Base-by-base conservation (phyloP, 805 yeast genomes). In the Yueomyces sp. region DNA sequence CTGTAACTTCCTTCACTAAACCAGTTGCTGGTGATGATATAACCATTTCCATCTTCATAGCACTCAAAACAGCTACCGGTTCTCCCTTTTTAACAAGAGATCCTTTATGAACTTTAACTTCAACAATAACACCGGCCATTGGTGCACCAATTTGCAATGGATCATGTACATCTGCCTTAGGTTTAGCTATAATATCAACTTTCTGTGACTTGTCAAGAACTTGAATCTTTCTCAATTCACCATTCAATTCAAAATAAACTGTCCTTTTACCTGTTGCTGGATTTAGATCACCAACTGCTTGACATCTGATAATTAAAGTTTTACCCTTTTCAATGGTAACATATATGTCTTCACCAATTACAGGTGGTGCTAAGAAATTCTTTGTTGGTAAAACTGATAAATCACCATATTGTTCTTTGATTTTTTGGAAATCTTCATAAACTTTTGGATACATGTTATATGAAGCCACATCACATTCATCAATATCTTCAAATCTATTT, bases 21-120 rank as follows among this genome's bases (percentile, higher is more conserved):
- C 98, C 99, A 46, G 81, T 73, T 47, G 78, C 82, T 44, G 94
- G 94, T 27, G 98, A 90, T 62, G 86, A 77, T 55, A 90, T 88
- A 42, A 92, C 94, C 96, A 92, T 92, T 72, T 92, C 98, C 98
- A 90, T 90, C 77, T 90, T 90, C 98, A 90, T 90, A 50, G 98
- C 98, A 62, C 90, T 79, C 61, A 90, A 74, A 28, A 90, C 95
- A 48, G 94, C 94, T 51, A 90, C 65, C 33, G 96, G 88, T 62
- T 90, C 95, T 52, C 98, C 98, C 77, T 90, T 90, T 76, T 85
- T 86, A 52, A 92, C 95, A 51, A 81, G 82, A 43, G 79, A 74
- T 48, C 94, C 95, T 53, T 77, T 76, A 70, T 86, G 85, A 50
- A 87, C 86, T 60, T 94, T 85, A 44, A 88, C 84, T 68, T 92